phyloP scores from a whole-genome alignment of 2,329 filamentous ascomycete species.

The Dendrostoma leiphaemia region DNA sequence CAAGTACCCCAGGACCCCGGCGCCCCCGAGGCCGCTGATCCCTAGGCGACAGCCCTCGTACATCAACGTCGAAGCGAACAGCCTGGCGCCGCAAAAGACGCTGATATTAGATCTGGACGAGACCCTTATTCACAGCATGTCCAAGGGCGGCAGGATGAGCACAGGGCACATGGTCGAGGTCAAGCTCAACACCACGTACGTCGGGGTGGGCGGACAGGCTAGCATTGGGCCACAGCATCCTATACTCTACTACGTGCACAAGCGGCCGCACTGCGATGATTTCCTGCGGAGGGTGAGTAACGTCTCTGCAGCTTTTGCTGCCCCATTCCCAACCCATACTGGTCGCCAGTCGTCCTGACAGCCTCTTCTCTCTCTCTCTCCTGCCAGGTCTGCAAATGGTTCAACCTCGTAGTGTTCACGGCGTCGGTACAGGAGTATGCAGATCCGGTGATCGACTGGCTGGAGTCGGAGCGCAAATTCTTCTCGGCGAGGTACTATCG shows the following conservation, averaged over 20 bases:
- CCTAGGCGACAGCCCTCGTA: conserved; percentile 89
- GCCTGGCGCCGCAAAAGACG: conserved; percentile 75
- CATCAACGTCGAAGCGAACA: conserved; percentile 55
- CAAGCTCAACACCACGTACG: conserved; percentile 71
- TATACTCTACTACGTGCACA: conserved; percentile 98
- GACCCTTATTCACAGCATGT: conserved; percentile 96
- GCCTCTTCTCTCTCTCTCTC: not conserved
- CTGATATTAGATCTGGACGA: conserved; percentile 94
- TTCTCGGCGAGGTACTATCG: conserved; percentile 93
- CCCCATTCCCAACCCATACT: not conserved
- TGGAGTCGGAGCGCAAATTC: conserved; percentile 94
- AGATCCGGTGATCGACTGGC: conserved; percentile 97
- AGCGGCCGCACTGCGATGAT: conserved; percentile 94
- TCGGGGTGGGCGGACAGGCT: conserved; percentile 65
- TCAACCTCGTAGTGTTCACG: conserved; percentile 94
- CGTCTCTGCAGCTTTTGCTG: not conserved
- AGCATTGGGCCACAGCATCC: conserved; percentile 83
- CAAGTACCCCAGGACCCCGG: conserved; percentile 86
- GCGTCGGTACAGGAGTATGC: conserved; percentile 98
- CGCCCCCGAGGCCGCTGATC: conserved; percentile 85
- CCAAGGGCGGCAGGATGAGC: conserved; percentile 92
- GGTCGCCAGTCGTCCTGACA: not conserved
- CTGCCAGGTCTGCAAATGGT: conserved; percentile 85
- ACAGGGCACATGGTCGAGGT: conserved; percentile 99
- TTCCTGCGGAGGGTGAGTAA: conserved; percentile 75